Conservation (phyloP, 495 filamentous ascomycete species). For the Penicillium coffeae region DNA sequence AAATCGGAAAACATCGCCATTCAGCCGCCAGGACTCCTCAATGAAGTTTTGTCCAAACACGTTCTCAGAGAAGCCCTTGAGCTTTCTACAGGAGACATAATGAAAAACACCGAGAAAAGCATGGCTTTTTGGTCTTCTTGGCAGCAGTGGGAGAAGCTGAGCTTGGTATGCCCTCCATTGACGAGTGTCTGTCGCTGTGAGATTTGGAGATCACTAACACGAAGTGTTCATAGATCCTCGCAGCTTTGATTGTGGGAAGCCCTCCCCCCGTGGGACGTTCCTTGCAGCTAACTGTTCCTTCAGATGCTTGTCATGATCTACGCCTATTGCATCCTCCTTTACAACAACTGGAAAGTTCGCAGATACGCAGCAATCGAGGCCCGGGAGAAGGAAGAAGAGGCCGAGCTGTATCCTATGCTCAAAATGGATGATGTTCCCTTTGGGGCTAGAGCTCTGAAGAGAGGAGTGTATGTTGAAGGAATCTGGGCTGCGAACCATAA, state of each 20-base stretch:
- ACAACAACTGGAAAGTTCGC: conserved; percentile 59
- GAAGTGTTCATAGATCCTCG: conserved; percentile 33
- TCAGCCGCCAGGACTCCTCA: too few species aligned
- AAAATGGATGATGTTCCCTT: conserved; percentile 70
- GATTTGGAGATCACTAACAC: conserved; percentile 8
- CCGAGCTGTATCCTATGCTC: conserved; percentile 28
- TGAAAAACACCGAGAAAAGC: not conserved
- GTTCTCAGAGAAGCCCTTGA: not conserved
- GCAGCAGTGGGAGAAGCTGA: conserved; percentile 88
- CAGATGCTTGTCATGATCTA: conserved; percentile 46
- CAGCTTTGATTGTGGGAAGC: conserved; percentile 41
- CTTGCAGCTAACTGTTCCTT: conserved; percentile 27
- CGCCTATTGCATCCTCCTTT: conserved; percentile 45
- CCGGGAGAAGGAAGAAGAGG: conserved; percentile 50
- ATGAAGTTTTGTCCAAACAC: not conserved
- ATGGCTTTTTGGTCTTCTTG: conserved; percentile 68
- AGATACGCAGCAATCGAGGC: conserved; percentile 64
- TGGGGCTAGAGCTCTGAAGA: conserved; percentile 83
- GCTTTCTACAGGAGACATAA: not conserved
- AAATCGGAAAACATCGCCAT: too few species aligned
- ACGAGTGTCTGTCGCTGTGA: too few species aligned
- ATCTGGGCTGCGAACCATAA: conserved; percentile 77
- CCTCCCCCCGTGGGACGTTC: not conserved
- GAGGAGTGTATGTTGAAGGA: conserved; percentile 78
- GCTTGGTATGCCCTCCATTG: conserved; percentile 59